Evolutionary conservation across 2,329 filamentous ascomycete genomes (phyloP).

Genomic region (Penicillium concentricum): DNA sequence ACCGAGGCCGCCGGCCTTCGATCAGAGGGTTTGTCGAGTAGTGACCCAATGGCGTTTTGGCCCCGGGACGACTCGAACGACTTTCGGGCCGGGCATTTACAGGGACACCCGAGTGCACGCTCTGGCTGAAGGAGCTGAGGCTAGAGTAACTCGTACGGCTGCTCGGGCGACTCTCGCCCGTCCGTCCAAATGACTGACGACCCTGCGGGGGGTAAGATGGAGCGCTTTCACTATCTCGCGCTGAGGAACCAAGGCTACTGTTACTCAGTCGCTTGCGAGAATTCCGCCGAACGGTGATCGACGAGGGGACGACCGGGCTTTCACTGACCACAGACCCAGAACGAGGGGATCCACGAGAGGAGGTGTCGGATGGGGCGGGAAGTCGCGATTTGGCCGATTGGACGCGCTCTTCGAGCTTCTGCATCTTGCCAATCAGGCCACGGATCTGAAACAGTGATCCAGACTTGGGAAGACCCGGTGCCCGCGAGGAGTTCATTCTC

Average conservation of each 20-base stretch:
- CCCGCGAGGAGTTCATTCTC: conserved; percentile 48
- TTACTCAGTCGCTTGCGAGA: conserved; percentile 44
- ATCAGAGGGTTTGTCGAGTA: conserved; percentile 50
- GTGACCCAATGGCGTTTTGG: conserved; percentile 64
- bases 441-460: conserved; percentile 89
- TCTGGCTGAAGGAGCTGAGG: conserved; percentile 42
- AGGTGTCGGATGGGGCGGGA: conserved; percentile 74
- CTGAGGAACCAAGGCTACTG: conserved; percentile 42
- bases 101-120: conserved; percentile 37
- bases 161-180: conserved; percentile 63
- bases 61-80: conserved; percentile 60
- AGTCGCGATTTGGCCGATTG: conserved; percentile 89
- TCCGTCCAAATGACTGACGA: conserved; percentile 51
- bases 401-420: conserved; percentile 89
- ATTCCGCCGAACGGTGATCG: conserved; percentile 56
- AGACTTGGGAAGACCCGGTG: conserved; percentile 54
- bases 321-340: conserved; percentile 51
- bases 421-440: conserved; percentile 92
- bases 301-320: conserved; percentile 50
- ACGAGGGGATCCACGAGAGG: conserved; percentile 77
- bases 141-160: conserved; percentile 66
- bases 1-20: conserved; percentile 62
- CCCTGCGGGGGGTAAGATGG: conserved; percentile 37
- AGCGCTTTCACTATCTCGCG: conserved; percentile 36
- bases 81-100: conserved; percentile 60